Percentiles rank a stretch among this genome's conserved stretches.
phyloP scores from a whole-genome alignment of 768 basidiomycete genomes.

The Boletus sensibilis region DNA sequence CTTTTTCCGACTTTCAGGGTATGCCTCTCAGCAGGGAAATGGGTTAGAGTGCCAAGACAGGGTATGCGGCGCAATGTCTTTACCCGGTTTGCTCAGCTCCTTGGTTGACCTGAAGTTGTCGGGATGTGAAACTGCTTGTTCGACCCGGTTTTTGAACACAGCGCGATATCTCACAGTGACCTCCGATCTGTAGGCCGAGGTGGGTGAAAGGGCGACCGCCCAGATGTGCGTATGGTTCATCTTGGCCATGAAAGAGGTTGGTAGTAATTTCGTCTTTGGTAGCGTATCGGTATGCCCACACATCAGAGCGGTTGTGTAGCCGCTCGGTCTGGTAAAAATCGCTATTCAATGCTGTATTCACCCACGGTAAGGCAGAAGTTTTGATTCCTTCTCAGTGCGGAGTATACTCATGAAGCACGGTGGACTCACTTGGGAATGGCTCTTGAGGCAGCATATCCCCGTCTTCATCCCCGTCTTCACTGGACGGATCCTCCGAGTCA shows the following conservation, averaged over 20 bases:
- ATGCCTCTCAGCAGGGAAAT: not conserved
- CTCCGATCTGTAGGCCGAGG: not conserved
- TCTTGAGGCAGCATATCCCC: slow-evolving; percentile 7
- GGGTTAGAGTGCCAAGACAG: not conserved
- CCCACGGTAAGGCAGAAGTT: not conserved
- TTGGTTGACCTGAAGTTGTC: not conserved
- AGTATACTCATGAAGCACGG: not conserved
- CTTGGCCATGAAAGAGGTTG: slow-evolving; percentile 25
- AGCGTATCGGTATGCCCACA: slow-evolving; percentile 34
- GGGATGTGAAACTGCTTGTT: slow-evolving; percentile 1
- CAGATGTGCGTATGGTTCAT: slow-evolving; percentile 8
- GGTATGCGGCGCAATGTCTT: not conserved
- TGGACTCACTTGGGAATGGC: slow-evolving; percentile 29
- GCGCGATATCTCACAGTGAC: not conserved
- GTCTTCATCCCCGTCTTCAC: slow-evolving; percentile 22
- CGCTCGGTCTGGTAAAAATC: slow-evolving; percentile 17
- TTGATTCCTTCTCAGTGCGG: slow-evolving; percentile 1
- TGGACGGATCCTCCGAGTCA: slow-evolving; percentile 4
- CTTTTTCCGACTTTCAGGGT: not conserved
- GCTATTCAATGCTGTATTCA: slow-evolving; percentile 19
- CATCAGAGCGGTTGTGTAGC: not conserved
- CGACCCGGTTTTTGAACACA: slow-evolving; percentile 12
- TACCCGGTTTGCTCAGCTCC: not conserved
- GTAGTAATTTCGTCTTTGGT: slow-evolving; percentile 30
- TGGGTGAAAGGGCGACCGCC: not conserved